Percentiles rank a stretch among this genome's conserved stretches.
phyloP scores from a whole-genome alignment of 495 filamentous ascomycete genomes.

The Penicillium arizonense region DNA sequence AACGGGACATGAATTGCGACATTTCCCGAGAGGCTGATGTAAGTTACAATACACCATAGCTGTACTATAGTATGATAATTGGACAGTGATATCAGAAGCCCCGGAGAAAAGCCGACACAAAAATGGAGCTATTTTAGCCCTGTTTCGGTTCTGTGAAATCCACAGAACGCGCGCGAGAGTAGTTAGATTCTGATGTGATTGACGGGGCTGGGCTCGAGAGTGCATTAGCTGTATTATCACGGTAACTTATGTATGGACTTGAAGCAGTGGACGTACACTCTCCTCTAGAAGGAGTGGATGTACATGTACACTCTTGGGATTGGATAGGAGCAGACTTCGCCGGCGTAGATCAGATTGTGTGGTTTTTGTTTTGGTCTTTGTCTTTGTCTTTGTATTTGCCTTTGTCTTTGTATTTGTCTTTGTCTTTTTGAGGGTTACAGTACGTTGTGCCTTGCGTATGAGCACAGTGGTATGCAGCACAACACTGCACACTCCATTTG shows the following conservation, averaged over 20 bases:
- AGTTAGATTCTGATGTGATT: constrained; percentile 30
- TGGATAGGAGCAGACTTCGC: constrained; percentile 10
- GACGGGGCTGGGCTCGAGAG: constrained; percentile 10
- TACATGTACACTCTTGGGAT: neutral
- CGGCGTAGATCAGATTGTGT: constrained; percentile 5
- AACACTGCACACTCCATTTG: no score
- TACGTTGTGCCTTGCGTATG: constrained; percentile 3
- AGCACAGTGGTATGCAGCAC: neutral
- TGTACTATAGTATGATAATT: neutral
- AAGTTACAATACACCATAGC: neutral
- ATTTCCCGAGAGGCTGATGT: constrained; percentile 11
- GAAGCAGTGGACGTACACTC: no score
- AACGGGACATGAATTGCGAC: constrained; percentile 12
- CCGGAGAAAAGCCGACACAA: constrained; percentile 25
- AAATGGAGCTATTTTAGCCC: constrained; percentile 11
- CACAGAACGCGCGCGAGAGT: constrained; percentile 22
- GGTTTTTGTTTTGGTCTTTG: neutral
- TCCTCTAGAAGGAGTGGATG: neutral
- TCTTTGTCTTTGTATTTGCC: no score
- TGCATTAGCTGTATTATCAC: constrained; percentile 28
- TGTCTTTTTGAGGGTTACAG: neutral
- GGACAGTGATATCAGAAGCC: constrained; percentile 7
- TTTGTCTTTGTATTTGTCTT: no score
- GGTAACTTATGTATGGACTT: neutral
- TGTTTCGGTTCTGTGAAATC: constrained; percentile 16